These are phyloP conservation scores for Aspergillus ustus DNA, from an alignment of 2,329 filamentous ascomycete species.

Conservation along the genomic window DNA sequence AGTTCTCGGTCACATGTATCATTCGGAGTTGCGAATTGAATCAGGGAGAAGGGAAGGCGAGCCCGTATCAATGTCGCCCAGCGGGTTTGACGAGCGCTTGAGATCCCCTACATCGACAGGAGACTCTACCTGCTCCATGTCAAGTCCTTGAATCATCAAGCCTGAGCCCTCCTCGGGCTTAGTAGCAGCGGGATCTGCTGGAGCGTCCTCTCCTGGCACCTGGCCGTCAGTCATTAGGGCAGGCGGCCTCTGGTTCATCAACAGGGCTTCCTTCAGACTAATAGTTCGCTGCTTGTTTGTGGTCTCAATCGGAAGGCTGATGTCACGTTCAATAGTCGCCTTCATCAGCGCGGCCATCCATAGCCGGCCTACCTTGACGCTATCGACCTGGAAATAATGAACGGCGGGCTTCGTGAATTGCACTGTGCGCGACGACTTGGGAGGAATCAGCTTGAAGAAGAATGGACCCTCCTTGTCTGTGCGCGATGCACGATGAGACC, in stretches of 20 bases:
- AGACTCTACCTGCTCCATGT: constrained; percentile 33
- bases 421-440: constrained; percentile 84
- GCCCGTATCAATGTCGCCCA: constrained; percentile 34
- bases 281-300: constrained; percentile 98
- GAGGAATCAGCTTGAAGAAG: constrained; percentile 97
- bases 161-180: constrained; percentile 36
- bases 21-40: constrained; percentile 30
- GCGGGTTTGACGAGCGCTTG: constrained; percentile 25
- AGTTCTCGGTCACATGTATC: constrained; percentile 4
- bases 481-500: constrained; percentile 36
- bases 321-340: constrained; percentile 93
- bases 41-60: constrained; percentile 34
- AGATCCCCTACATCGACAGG: constrained; percentile 18
- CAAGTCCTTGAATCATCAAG: constrained; percentile 40
- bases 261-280: constrained; percentile 82
- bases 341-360: constrained; percentile 99
- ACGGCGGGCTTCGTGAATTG: constrained; percentile 98
- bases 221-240: constrained; percentile 71
- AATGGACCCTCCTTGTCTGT: constrained; percentile 72
- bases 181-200: constrained; percentile 6
- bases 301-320: constrained; percentile 75
- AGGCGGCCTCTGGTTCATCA: constrained; percentile 86
- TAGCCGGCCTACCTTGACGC: constrained; percentile 80
- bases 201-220: constrained; percentile 32
- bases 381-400: constrained; percentile 96